These are phyloP conservation scores for Dissoconium aciculare DNA, from an alignment of 2,329 filamentous ascomycete species.

Conservation along the genomic window DNA sequence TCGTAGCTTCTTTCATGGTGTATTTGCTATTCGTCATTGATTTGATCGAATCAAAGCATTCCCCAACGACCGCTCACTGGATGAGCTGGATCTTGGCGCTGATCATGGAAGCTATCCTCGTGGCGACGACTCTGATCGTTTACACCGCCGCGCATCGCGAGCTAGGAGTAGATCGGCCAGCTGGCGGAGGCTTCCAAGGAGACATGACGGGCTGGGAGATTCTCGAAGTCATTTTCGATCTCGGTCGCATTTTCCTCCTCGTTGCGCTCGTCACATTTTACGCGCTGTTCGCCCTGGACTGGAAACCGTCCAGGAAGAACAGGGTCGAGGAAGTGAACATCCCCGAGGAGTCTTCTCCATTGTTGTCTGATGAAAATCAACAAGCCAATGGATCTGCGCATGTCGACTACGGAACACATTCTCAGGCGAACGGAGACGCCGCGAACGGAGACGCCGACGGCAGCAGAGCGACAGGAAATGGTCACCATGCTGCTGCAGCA, in stretches of 20 bases:
- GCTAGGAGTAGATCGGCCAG: conserved; percentile 36
- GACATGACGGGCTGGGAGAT: conserved; percentile 45
- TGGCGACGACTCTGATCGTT: conserved; percentile 52
- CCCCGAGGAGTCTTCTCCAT: conserved; percentile 21
- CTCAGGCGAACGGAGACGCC: conserved; percentile 26
- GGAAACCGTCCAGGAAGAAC: conserved; percentile 23
- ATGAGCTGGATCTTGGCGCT: conserved; percentile 62
- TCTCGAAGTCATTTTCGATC: conserved; percentile 50
- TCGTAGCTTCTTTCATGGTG: conserved; percentile 71
- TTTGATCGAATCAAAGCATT: conserved; percentile 66
- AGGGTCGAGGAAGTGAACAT: conserved; percentile 26
- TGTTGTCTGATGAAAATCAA: conserved; percentile 38
- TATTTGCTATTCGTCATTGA: conserved; percentile 77
- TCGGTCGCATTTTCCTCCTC: conserved; percentile 53
- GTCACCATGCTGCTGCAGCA: conserved; percentile 39
- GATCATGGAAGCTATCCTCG: conserved; percentile 57
- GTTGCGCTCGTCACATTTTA: conserved; percentile 46
- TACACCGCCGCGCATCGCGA: conserved; percentile 55
- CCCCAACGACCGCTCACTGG: conserved; percentile 66
- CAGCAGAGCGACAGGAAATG: conserved; percentile 32
- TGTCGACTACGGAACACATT: conserved; percentile 23
- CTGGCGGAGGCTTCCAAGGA: conserved; percentile 21
- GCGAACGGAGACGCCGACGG: conserved; percentile 10
- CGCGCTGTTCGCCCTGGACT: conserved; percentile 34
- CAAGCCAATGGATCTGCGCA: conserved; percentile 28